Evolutionary conservation across 805 yeast genomes (phyloP), one percentile per base, ranked within the genome.

Genomic region (Saccharomycopsis javanensis): DNA sequence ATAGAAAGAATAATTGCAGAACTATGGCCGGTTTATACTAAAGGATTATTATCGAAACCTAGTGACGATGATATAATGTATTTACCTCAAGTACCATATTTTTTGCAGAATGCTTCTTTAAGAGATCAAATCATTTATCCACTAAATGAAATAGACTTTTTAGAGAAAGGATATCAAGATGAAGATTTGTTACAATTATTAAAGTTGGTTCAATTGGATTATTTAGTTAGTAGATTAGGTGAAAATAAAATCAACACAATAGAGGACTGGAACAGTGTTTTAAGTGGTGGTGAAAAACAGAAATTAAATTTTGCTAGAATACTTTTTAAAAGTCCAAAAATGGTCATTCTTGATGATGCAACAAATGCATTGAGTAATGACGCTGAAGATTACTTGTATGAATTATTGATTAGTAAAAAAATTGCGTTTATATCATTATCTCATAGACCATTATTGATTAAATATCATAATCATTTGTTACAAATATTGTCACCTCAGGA

Each of bases 211-310:
- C 85, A 86, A 60, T 74, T 91, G 60, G 96, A 85, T 33, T 90
- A 91, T 69, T 74, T 91, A 54, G 75, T 88, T 51, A 82, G 81
- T 56, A 79, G 97, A 67, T 42, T 42, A 42, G 60, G 55, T 3
- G 57, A 48, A 6, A 55, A 55, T 25, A 73, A 72, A 61, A 67
- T 75, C 33, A 72, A 76, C 61, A 67, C 75, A 4, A 64, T 70
- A 10, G 77, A 84, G 59, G 88, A 83, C 63, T 90, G 97, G 97
- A 84, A 84, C 65, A 95, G 86, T 67, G 85, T 90, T n/a, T 77
- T 90, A 62, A 85, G 94, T 70, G 97, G 97, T n/a, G 97, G 97
- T 57, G 97, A 90, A 69, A 85, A 88, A 71, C 97, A 90, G 73
- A 81, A 96, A 67, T 79, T 90, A 68, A 82, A 88, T 69, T 86